Evolutionary conservation across 768 basidiomycete species (phyloP), one percentile per base, ranked within the genome.

Genomic region (Leucocoprinus birnbaumii): DNA sequence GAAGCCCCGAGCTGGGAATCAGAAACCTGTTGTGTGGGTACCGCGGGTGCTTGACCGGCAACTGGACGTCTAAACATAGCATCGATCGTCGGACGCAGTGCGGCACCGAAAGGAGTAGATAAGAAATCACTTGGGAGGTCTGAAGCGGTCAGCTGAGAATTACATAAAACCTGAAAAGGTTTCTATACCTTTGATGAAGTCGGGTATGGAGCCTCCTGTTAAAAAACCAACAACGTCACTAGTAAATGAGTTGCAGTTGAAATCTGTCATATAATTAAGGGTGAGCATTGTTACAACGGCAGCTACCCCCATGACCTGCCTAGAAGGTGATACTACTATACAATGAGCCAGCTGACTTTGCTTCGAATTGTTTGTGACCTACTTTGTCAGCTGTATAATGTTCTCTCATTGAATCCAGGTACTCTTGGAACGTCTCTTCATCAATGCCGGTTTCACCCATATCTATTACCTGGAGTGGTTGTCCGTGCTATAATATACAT

Each of bases 201-300:
- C 59, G 2, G 94, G 94, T 51, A 97, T 90, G 14, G 83, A 83
- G 3, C 78, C 78, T 25, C 94, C 93, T 0, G 91, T 96, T 46
- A 98, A 70, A 65, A 97, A 94, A 2, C 89, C 93, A 31, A 93
- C 72, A 55, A 85, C 85, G 59, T 96, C 93, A 56, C 87, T 91
- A 2, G 93, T 94, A 61, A 98, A 98, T 1, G 91, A 89, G 68
- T 98, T 98, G 69, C 94, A 97, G 63, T 97, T 97, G 61, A 95
- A 95, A 41, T 96, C 92, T 87, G 58, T 42, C 43, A 27, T 34
- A 25, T 51, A 18, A 19, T n/a, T n/a, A n/a, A n/a, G n/a, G n/a
- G 16, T 31, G 43, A 21, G 40, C 38, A 51, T 18, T 35, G 16
- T 10, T 7, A 24, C 19, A 46, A 25, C 13, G 6, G 37, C 16